Evolutionary conservation across 2,329 filamentous ascomycete genomes (phyloP), one percentile per base, ranked within the genome.

Genomic region (Trichoderma lentiforme): DNA sequence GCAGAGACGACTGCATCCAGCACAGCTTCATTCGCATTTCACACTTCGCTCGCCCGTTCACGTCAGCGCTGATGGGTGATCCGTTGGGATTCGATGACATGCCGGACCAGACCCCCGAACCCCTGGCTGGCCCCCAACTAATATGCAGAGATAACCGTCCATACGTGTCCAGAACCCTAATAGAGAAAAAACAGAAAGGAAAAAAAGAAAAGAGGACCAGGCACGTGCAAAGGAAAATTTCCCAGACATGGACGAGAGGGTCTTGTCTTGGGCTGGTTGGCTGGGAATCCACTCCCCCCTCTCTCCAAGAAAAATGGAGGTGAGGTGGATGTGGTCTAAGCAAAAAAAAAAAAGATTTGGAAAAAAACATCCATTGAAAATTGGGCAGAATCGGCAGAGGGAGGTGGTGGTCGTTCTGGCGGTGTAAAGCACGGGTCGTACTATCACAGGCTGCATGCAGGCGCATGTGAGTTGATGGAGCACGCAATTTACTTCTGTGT

Each of bases 371-470:
- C 34, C 39, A 53, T 32, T 43, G n/a, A 21, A 47, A 32, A 34
- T 69, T 69, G 66, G 66, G 66, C 36, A 69, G 56, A 69, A 51
- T 69, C 36, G 28, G 66, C 65, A 51, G 39, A 56, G n/a, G 18
- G 62, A 65, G 39, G n/a, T 26, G 63, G 24, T 43, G 15, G 7
- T 15, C 21, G 3, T 69, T 69, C 66, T 61, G 66, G 66, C 66
- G 66, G 66, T 69, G 66, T 47, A 69, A 39, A 47, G 36, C 11
- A 34, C 18, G 58, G 39, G 43, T 18, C 65, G 39, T 21, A 15
- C 21, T 14, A 39, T 61, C 63, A 57, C 63, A 57, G 63, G 66
- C 39, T 47, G 56, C 56, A 47, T 69, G 66, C 66, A 69, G 28
- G 34, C 65, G 57, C 36, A 69, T 69, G 66, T 60, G 51, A 34